Evolutionary conservation across 805 yeast genomes (phyloP).

Genomic region (Metschnikowia colocasiae): DNA sequence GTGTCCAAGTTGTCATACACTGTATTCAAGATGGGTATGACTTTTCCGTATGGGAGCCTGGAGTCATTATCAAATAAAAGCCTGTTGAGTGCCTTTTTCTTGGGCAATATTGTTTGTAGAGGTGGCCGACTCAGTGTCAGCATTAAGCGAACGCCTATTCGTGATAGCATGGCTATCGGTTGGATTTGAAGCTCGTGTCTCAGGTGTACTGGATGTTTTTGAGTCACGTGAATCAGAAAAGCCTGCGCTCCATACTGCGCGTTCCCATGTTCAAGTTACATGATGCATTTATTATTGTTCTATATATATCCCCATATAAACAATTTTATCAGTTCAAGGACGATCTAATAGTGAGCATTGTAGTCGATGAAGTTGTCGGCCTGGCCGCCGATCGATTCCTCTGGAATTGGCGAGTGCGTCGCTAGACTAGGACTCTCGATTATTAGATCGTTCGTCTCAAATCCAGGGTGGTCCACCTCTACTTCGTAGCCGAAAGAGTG

Average conservation of each 20-base stretch:
- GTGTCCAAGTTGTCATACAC: conserved; percentile 47
- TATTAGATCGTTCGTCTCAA: conserved; percentile 13
- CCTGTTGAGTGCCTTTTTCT: conserved; percentile 52
- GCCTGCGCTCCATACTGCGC: neutral
- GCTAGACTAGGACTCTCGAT: conserved; percentile 14
- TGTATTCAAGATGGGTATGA: conserved; percentile 49
- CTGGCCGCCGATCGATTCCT: conserved; percentile 11
- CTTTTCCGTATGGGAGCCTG: conserved; percentile 48
- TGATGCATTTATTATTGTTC: neutral
- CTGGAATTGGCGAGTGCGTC: conserved; percentile 14
- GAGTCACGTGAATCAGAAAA: neutral
- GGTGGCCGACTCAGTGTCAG: conserved; percentile 22
- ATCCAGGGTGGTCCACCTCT: conserved; percentile 6
- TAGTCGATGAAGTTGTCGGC: conserved; percentile 28
- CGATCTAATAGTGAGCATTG: conserved; percentile 14
- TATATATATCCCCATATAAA: neutral
- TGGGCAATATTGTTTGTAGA: conserved; percentile 46
- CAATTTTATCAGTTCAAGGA: neutral
- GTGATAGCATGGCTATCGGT: conserved; percentile 3
- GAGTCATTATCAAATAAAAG: conserved; percentile 67
- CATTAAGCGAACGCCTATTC: conserved; percentile 2
- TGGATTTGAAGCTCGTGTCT: neutral
- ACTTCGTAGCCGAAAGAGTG: conserved; percentile 2
- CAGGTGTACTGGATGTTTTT: neutral
- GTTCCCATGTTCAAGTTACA: neutral